phyloP scores from a whole-genome alignment of 2,329 filamentous ascomycete genomes.

The Diaporthe sp. region DNA sequence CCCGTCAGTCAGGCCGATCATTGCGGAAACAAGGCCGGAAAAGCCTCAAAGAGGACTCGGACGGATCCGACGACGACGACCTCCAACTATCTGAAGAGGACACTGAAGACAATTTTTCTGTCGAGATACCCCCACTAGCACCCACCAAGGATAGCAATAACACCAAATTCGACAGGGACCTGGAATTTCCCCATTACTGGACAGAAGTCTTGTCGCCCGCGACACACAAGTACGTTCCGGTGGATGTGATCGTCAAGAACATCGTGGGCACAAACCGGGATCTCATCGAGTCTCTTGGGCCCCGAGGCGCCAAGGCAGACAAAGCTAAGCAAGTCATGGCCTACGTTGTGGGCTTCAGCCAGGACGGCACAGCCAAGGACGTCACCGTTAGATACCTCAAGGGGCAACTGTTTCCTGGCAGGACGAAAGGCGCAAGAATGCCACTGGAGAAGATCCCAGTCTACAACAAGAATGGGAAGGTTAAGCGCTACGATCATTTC shows the following conservation, averaged over 20 bases:
- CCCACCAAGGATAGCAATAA: slow-evolving; percentile 49
- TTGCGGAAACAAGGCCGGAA: slow-evolving; percentile 31
- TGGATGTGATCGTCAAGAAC: slow-evolving; percentile 81
- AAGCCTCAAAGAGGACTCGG: slow-evolving; percentile 48
- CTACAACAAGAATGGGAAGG: slow-evolving; percentile 82
- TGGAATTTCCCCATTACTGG: slow-evolving; percentile 93
- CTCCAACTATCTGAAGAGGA: slow-evolving; percentile 64
- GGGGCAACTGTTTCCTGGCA: slow-evolving; percentile 84
- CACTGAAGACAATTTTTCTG: slow-evolving; percentile 71
- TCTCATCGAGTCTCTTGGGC: slow-evolving; percentile 81
- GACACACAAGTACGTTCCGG: slow-evolving; percentile 82
- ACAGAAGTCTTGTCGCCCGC: slow-evolving; percentile 88
- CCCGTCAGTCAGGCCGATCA: slow-evolving; percentile 16
- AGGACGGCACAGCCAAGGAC: slow-evolving; percentile 92
- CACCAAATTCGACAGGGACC: slow-evolving; percentile 76
- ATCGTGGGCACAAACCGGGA: slow-evolving; percentile 80
- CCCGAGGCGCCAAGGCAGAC: slow-evolving; percentile 85
- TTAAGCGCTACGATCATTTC: slow-evolving; percentile 81
- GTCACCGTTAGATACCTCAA: slow-evolving; percentile 93
- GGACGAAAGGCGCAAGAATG: slow-evolving; percentile 88
- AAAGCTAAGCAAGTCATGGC: slow-evolving; percentile 90
- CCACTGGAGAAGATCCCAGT: slow-evolving; percentile 85
- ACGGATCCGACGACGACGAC: slow-evolving; percentile 61
- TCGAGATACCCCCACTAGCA: slow-evolving; percentile 66
- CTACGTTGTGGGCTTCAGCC: slow-evolving; percentile 86